A percentile compares a stretch with the other conserved stretches of the same genome.
These are phyloP conservation scores for Aspergillus ochraceoroseus DNA, from an alignment of 2,329 filamentous ascomycete species.

Conservation along the genomic window DNA sequence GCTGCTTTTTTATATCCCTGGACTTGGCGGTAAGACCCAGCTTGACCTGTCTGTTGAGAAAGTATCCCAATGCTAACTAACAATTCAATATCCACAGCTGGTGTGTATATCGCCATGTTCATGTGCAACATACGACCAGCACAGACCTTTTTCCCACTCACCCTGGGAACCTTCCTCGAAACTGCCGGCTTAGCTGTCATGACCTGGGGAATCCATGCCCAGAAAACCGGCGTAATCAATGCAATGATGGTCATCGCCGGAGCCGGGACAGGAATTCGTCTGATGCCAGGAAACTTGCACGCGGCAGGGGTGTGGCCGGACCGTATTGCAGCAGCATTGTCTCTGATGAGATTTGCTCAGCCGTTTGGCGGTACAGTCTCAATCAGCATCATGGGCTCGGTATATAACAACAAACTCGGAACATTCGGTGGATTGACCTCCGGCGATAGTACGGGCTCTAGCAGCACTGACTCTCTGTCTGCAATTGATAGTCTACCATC, in stretches of 20 bases:
- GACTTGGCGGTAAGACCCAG: slow-evolving; percentile 51
- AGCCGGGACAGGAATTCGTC: slow-evolving; percentile 58
- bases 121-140: slow-evolving; percentile 58
- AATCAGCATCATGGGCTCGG: slow-evolving; percentile 62
- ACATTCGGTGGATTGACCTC: slow-evolving; percentile 29
- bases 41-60: too few relatives aligned
- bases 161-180: slow-evolving; percentile 54
- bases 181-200: slow-evolving; percentile 56
- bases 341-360: slow-evolving; percentile 55
- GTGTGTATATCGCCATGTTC: slow-evolving; percentile 55
- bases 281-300: slow-evolving; percentile 62
- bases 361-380: slow-evolving; percentile 62
- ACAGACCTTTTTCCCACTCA: slow-evolving; percentile 57
- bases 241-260: slow-evolving; percentile 64
- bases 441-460: slow-evolving; percentile 28
- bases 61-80: too few relatives aligned
- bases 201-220: slow-evolving; percentile 52
- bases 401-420: slow-evolving; percentile 59
- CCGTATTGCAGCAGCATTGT: slow-evolving; percentile 55
- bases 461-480: slow-evolving; percentile 41
- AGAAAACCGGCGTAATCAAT: slow-evolving; percentile 51
- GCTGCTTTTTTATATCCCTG: slow-evolving; percentile 61
- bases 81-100: slow-evolving; percentile 35
- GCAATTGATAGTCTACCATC: slow-evolving; percentile 35
- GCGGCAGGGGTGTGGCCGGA: slow-evolving; percentile 58